Evolutionary conservation across 108 stramenopile species (phyloP), one percentile per base, ranked within the genome.

Genomic region (Chaetoceros tenuissimus): DNA sequence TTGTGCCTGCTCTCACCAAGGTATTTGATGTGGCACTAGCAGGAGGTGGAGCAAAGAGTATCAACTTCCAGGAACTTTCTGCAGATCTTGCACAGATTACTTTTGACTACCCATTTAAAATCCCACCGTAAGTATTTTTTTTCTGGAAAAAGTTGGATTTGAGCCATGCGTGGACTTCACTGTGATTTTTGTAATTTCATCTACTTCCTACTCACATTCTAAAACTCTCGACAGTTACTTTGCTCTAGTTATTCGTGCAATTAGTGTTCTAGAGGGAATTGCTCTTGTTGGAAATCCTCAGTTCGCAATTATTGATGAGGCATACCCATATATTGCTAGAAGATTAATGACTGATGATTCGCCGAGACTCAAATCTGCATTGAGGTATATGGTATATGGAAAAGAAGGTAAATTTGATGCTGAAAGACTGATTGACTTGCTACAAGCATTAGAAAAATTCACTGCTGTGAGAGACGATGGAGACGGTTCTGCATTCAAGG

Each of bases 371-470:
- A 75, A 83, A 28, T 88, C 82, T 13, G 87, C 94, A 24, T 48
- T 96, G 30, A 70, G 90, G 18, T 96, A 96, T 72, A 94, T 96
- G 92, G 87, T 96, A 1, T 96, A 96, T 66, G 96, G 96, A 13
- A 66, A 80, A 55, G 83, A 87, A 60, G 82, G 82, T 23, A 58
- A 74, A 1, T 96, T 96, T 64, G 92, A 95, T 75, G 94, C 93
- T 19, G 96, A 96, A 56, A 80, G 87, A 13, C 26, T 96, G 34
- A 96, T 96, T 65, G 96, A 96, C 57, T 57, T 96, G 51, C 63
- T 96, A 34, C 85, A 92, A 56, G 96, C 94, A 40, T 51, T 94
- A 24, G 92, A 91, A 60, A 85, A 85, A 59, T 95, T 89, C 64
- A 79, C 71, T 20, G 75, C 85, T 1, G 80, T 94, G 10, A 66